Evolutionary conservation across 768 basidiomycete species (phyloP), one percentile per base, ranked within the genome.

Genomic region (Lentinula aciculospora): DNA sequence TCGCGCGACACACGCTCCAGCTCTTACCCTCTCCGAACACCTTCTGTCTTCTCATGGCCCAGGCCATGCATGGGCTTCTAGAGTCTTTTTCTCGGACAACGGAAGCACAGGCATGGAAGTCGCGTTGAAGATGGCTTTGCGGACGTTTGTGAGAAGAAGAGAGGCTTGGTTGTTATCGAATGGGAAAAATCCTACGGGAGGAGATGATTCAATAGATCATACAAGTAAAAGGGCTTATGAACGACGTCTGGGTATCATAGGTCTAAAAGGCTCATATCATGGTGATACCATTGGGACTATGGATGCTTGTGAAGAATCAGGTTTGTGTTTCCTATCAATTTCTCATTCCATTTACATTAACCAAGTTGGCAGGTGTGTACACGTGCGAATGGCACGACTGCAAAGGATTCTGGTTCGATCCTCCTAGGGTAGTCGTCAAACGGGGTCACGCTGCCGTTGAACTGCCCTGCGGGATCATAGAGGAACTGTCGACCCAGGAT

Each of bases 251-350:
- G 92, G 90, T 3, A 81, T 98, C 1, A 67, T 98, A 3, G 96
- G 96, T 0, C 65, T 98, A 42, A 87, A 84, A 63, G 96, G 96
- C 4, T 93, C 93, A 66, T 98, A 98, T 72, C 96, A 98, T 65
- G 96, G 96, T 1, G 96, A 98, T 69, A 98, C 96, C 12, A 95
- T 98, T 60, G 96, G 96, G 0, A 87, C 88, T 2, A 98, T 98
- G 96, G 92, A 98, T 63, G 95, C 96, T 6, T 89, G 85, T 61
- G 87, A 90, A 66, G 92, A 95, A 64, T 89, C 34, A n/a, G 56
- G 36, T 49, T 44, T 6, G 42, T 44, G 37, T 6, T 12, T 9
- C 1, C 21, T 21, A 17, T 23, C 23, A 4, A 39, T 21, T 44
- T 9, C 7, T 44, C 23, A 21, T 44, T 23, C 8, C 8, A 6